Percentiles rank a stretch among this genome's conserved stretches.
Evolutionary conservation across 768 basidiomycete genomes (phyloP).

Genomic region (Termitomyces heimii): DNA sequence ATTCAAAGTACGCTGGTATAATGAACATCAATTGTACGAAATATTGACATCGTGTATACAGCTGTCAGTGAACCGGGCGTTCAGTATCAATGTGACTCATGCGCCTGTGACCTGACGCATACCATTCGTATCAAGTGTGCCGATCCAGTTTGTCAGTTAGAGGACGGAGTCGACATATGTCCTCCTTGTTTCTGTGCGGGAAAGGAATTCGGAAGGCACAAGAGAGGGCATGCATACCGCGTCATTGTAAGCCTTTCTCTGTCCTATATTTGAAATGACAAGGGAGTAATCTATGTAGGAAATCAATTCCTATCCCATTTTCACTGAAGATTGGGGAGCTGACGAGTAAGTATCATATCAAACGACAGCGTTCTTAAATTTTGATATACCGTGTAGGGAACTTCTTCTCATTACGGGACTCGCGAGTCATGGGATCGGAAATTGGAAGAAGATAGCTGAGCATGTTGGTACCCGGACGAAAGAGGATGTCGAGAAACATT

Average conservation of each 20-base stretch:
- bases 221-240: slow-evolving; percentile 83
- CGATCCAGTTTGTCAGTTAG: slow-evolving; percentile 57
- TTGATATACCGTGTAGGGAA: slow-evolving; percentile 50
- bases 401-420: slow-evolving; percentile 86
- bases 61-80: slow-evolving; percentile 79
- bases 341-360: slow-evolving; percentile 66
- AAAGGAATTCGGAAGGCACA: slow-evolving; percentile 83
- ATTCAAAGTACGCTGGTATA: slow-evolving; percentile 43
- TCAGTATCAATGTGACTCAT: slow-evolving; percentile 80
- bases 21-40: background rate
- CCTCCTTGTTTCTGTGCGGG: slow-evolving; percentile 90
- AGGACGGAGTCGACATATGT: slow-evolving; percentile 87
- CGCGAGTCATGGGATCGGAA: slow-evolving; percentile 82
- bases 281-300: slow-evolving; percentile 44
- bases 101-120: slow-evolving; percentile 86
- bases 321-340: slow-evolving; percentile 93
- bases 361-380: background rate
- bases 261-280: background rate
- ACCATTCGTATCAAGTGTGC: slow-evolving; percentile 98
- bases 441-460: slow-evolving; percentile 95
- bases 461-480: slow-evolving; percentile 92
- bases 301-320: slow-evolving; percentile 94
- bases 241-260: slow-evolving; percentile 60
- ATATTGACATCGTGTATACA: slow-evolving; percentile 19
- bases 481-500: slow-evolving; percentile 91